These are phyloP conservation scores for Baudoinia panamericana DNA, from an alignment of 495 filamentous ascomycete genomes.

Conservation along the genomic window DNA sequence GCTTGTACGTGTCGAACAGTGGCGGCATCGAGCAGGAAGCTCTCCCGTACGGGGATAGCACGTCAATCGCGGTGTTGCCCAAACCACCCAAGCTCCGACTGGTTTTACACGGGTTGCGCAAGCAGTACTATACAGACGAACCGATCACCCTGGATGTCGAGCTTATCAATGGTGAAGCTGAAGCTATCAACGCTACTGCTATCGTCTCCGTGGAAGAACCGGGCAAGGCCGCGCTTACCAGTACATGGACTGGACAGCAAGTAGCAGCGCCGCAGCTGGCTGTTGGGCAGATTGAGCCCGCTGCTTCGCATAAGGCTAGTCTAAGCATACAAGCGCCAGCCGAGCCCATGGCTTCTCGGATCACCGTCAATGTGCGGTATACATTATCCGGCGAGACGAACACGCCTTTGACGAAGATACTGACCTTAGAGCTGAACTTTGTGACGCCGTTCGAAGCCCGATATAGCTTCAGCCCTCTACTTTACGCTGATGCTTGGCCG, in stretches of 20 bases:
- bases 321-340: conserved; percentile 22
- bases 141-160: conserved; percentile 50
- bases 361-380: conserved; percentile 64
- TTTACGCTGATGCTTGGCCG: conserved; percentile 73
- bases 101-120: conserved; percentile 41
- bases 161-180: conserved; percentile 72
- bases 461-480: conserved; percentile 65
- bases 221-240: background rate
- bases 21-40: conserved; percentile 26
- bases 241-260: background rate
- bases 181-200: conserved; percentile 31
- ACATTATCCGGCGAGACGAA: conserved; percentile 65
- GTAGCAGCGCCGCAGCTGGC: conserved; percentile 9
- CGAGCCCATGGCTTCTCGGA: conserved; percentile 48
- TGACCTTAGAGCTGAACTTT: conserved; percentile 53
- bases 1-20: conserved; percentile 15
- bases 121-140: conserved; percentile 78
- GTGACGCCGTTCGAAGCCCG: conserved; percentile 76
- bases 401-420: conserved; percentile 66
- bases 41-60: conserved; percentile 37
- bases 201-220: conserved; percentile 2
- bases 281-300: background rate
- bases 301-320: background rate
- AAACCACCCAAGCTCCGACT: conserved; percentile 88
- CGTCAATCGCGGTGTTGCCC: conserved; percentile 56